A percentile compares a stretch with the other conserved stretches of the same genome.
Evolutionary conservation across 352 stramenopile genomes (phyloP).

Genomic region (Pseudoperonospora humuli): DNA sequence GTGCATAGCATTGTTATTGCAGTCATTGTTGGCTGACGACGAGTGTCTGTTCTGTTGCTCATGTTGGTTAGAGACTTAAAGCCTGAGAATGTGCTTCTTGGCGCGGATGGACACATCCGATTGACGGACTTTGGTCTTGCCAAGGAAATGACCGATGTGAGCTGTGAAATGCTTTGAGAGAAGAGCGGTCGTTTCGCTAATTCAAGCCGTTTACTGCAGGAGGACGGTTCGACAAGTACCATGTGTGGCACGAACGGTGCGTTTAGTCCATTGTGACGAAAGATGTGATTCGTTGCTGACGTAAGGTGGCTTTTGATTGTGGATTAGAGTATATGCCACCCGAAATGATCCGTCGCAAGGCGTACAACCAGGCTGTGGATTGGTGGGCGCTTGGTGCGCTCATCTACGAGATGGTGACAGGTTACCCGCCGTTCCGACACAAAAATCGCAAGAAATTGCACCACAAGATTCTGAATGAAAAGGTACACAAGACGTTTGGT

Average conservation of each 20-base stretch:
- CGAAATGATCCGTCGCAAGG: constrained; percentile 79
- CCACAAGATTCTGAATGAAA: constrained; percentile 83
- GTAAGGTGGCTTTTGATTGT: neutral
- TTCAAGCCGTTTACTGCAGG: constrained; percentile 21
- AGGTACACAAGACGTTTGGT: constrained; percentile 25
- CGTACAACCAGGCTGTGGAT: constrained; percentile 82
- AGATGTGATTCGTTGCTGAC: constrained; percentile 1
- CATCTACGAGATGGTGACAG: constrained; percentile 85
- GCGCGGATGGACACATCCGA: constrained; percentile 73
- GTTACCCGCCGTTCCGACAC: constrained; percentile 72
- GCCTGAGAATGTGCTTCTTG: constrained; percentile 78
- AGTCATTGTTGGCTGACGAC: neutral
- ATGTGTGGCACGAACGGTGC: constrained; percentile 78
- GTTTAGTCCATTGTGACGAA: neutral
- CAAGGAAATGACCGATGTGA: constrained; percentile 68
- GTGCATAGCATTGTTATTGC: neutral
- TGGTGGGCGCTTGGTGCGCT: constrained; percentile 79
- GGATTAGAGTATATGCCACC: constrained; percentile 78
- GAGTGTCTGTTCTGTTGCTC: constrained; percentile 4
- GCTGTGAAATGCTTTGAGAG: neutral
- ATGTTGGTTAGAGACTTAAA: constrained; percentile 57
- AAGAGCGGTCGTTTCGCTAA: constrained; percentile 5
- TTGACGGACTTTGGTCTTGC: constrained; percentile 83
- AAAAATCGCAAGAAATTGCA: constrained; percentile 85
- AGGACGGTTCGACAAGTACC: constrained; percentile 69